A percentile compares a stretch with the other conserved stretches of the same genome.
These are phyloP conservation scores for Marasmius sp. DNA, from an alignment of 1,284 basidiomycete species.

Conservation along the genomic window DNA sequence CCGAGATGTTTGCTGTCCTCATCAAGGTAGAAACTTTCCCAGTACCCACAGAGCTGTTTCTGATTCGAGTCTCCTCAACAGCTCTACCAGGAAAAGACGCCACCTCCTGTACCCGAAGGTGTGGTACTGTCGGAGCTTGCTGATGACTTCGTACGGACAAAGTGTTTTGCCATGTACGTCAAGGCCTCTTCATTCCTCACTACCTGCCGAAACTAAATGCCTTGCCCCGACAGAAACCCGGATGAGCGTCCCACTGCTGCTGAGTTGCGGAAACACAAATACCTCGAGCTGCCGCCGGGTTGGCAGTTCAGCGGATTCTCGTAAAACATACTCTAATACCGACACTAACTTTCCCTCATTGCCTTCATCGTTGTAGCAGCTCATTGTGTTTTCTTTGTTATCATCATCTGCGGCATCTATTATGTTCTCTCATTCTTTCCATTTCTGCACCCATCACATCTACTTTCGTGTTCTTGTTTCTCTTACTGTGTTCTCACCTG, in stretches of 20 bases:
- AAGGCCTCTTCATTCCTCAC: slow-evolving; percentile 1
- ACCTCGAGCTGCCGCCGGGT: slow-evolving; percentile 71
- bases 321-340: slow-evolving; percentile 22
- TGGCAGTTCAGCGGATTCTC: slow-evolving; percentile 77
- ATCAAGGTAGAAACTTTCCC: slow-evolving; percentile 68
- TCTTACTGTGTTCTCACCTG: not conserved
- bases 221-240: slow-evolving; percentile 62
- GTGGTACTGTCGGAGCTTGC: slow-evolving; percentile 75
- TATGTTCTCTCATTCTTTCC: slow-evolving; percentile 10
- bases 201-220: slow-evolving; percentile 11
- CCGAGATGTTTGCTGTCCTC: slow-evolving; percentile 91
- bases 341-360: not conserved
- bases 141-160: slow-evolving; percentile 77
- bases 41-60: not conserved
- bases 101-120: slow-evolving; percentile 88
- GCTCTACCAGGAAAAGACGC: slow-evolving; percentile 80
- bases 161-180: slow-evolving; percentile 87
- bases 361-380: slow-evolving; percentile 6
- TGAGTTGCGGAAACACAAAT: slow-evolving; percentile 83
- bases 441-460: slow-evolving; percentile 17
- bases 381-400: slow-evolving; percentile 2
- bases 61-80: slow-evolving; percentile 25
- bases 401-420: slow-evolving; percentile 19
- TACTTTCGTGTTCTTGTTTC: not conserved
- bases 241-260: slow-evolving; percentile 83